Percentiles rank a stretch among this genome's conserved stretches.
Evolutionary conservation across 2,329 filamentous ascomycete species (phyloP).

Genomic region (Penicillium capsulatum): DNA sequence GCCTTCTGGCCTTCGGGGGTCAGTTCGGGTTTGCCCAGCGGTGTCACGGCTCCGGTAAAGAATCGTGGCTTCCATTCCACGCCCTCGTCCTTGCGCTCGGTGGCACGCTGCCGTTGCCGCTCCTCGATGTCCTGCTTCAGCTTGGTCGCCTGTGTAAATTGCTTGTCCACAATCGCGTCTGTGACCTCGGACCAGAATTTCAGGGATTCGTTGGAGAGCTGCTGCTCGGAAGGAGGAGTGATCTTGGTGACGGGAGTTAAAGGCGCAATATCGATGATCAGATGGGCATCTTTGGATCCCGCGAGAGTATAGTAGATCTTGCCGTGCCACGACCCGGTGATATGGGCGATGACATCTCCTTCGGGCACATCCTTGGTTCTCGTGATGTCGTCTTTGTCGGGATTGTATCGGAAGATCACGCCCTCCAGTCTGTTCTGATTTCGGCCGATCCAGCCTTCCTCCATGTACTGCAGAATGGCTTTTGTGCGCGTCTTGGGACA

Average conservation of each 20-base stretch:
- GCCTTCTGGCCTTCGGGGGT: constrained; percentile 58
- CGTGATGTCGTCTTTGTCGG: constrained; percentile 73
- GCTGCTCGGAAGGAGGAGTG: constrained; percentile 69
- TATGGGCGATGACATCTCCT: constrained; percentile 72
- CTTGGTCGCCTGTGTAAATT: constrained; percentile 77
- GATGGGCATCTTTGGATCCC: constrained; percentile 51
- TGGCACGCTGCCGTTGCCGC: constrained; percentile 76
- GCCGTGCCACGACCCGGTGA: constrained; percentile 82
- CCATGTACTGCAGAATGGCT: constrained; percentile 84
- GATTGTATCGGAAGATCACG: constrained; percentile 84
- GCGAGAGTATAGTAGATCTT: constrained; percentile 58
- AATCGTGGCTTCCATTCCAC: constrained; percentile 81
- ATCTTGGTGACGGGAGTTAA: constrained; percentile 74
- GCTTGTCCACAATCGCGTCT: constrained; percentile 74
- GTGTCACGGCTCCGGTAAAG: constrained; percentile 64
- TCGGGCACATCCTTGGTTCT: constrained; percentile 83
- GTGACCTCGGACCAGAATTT: constrained; percentile 86
- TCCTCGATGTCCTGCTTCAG: constrained; percentile 92
- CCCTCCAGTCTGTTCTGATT: constrained; percentile 89
- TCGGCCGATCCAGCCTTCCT: constrained; percentile 91
- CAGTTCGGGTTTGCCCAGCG: constrained; percentile 58
- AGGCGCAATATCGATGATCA: constrained; percentile 84
- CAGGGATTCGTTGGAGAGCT: constrained; percentile 85
- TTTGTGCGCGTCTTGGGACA: constrained; percentile 90
- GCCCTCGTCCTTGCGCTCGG: constrained; percentile 67